Evolutionary conservation across 768 basidiomycete genomes (phyloP).

Genomic region (Podaxis sp.): DNA sequence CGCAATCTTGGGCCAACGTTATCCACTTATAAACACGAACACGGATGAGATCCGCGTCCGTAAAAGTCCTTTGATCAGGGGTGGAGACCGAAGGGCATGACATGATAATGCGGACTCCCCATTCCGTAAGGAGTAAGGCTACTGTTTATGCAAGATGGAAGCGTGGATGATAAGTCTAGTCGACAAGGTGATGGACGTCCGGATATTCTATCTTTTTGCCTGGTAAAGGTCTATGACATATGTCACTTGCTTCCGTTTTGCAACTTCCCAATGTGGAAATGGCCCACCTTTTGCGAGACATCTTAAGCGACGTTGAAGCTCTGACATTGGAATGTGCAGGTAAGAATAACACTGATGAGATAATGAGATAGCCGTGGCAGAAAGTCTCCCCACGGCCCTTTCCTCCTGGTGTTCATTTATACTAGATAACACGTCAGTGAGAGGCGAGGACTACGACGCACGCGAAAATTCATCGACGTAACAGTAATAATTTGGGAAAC

Average conservation of each 20-base stretch:
- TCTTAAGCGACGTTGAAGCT: not conserved
- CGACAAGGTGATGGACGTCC: not conserved
- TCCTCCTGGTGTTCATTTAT: too few relatives aligned
- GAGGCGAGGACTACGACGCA: not conserved
- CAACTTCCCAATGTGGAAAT: not conserved
- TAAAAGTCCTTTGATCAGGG: slow-evolving; percentile 18
- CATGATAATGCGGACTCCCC: slow-evolving; percentile 5
- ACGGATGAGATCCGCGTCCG: slow-evolving; percentile 34
- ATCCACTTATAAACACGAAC: slow-evolving; percentile 12
- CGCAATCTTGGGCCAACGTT: not conserved
- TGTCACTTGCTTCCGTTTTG: not conserved
- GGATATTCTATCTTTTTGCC: not conserved
- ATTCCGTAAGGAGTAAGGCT: slow-evolving; percentile 5
- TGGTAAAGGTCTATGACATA: not conserved
- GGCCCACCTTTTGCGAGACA: not conserved
- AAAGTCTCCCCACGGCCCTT: too few relatives aligned
- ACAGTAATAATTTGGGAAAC: not conserved
- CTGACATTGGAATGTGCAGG: not conserved
- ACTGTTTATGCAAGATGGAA: not conserved
- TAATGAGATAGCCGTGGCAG: not conserved
- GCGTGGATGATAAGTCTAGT: not conserved
- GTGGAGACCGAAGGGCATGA: slow-evolving; percentile 9
- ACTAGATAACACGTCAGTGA: not conserved
- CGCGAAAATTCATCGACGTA: not conserved
- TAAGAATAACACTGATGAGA: not conserved